A percentile compares a stretch with the other conserved stretches of the same genome.
These are phyloP conservation scores for Cercospora sp. DNA, from an alignment of 2,329 filamentous ascomycete species.

Conservation along the genomic window DNA sequence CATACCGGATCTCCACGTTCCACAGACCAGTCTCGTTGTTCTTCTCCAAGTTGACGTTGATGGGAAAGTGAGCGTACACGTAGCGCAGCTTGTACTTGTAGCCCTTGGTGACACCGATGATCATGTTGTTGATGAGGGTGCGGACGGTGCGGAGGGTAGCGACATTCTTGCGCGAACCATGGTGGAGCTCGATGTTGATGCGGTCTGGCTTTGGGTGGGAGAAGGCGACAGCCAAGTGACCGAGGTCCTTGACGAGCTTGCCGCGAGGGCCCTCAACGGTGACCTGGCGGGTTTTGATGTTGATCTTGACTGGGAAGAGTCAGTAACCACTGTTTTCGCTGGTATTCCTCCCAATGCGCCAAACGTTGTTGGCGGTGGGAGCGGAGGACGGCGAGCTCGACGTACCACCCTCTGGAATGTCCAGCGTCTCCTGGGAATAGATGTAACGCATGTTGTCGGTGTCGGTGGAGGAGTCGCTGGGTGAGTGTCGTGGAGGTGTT, in stretches of 20 bases:
- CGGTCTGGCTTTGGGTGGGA: constrained; percentile 77
- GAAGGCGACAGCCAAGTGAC: constrained; percentile 96
- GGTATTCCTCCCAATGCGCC: constrained; percentile 11
- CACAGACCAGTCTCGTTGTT: constrained; percentile 82
- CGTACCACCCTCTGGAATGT: constrained; percentile 95
- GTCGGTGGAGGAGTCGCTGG: neutral
- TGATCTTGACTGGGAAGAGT: constrained; percentile 75
- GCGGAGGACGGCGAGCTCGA: constrained; percentile 38
- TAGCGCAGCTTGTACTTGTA: constrained; percentile 99
- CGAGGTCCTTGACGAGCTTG: constrained; percentile 96
- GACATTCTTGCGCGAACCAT: constrained; percentile 96
- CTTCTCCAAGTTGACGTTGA: constrained; percentile 99
- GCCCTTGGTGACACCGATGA: constrained; percentile 97
- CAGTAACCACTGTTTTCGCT: neutral
- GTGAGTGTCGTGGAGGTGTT: constrained; percentile 8
- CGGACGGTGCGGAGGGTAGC: constrained; percentile 97
- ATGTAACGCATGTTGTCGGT: constrained; percentile 96
- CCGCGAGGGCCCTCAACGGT: constrained; percentile 97
- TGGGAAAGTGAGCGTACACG: constrained; percentile 99
- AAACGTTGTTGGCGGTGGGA: constrained; percentile 11
- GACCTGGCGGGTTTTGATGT: constrained; percentile 94
- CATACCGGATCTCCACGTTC: constrained; percentile 97
- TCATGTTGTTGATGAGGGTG: constrained; percentile 97
- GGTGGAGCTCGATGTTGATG: constrained; percentile 98
- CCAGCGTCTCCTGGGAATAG: constrained; percentile 93